Base-by-base conservation (phyloP, 2,329 filamentous ascomycete genomes). In the Chrysosporium keratinophilum region DNA sequence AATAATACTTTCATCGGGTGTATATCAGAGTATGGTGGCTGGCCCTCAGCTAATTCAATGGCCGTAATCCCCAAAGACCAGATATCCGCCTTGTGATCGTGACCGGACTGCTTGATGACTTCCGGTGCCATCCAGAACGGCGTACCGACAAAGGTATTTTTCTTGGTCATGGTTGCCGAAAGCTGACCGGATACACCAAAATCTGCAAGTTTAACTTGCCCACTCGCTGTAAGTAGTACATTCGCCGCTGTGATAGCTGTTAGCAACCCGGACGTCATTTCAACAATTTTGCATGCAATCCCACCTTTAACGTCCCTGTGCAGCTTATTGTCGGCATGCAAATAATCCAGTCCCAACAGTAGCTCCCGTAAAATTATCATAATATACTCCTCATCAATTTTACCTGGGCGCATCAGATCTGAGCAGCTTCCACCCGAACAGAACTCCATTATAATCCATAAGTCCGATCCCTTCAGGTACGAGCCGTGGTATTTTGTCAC, bases 401-500 rank as follows among this genome's bases (percentile, higher is more conserved):
- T 73, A 20, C 93, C 93, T 0, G 93, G 89, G 73, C 95, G 95
- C 84, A 98, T 87, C 57, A 98, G 75, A 67, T 97, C 93, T 46
- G 88, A 89, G 66, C 93, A 97, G 71, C 91, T 97, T 3, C 93
- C 93, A 19, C 93, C 93, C 1, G 91, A 90, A 71, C 93, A 98
- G 65, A 93, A 98, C 71, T 98, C 93, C 93, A 98, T 98, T 69
- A 97, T 89, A 63, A 98, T 98, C 93, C 93, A 98, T 64, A 98
- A 74, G 73, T 97, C 88, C 1, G 90, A 93, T 20, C 91, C 93
- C 66, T 95, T 95, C 62, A 95, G 82, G 66, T 93, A 97, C 54
- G 91, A 96, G 61, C 93, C 93, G 73, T 95, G 89, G 76, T 98
- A 98, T 70, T 94, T 93, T 39, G 93, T 98, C 58, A 97, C 91